Base-by-base conservation (phyloP, 805 yeast species). In the Candida odintsovae region DNA sequence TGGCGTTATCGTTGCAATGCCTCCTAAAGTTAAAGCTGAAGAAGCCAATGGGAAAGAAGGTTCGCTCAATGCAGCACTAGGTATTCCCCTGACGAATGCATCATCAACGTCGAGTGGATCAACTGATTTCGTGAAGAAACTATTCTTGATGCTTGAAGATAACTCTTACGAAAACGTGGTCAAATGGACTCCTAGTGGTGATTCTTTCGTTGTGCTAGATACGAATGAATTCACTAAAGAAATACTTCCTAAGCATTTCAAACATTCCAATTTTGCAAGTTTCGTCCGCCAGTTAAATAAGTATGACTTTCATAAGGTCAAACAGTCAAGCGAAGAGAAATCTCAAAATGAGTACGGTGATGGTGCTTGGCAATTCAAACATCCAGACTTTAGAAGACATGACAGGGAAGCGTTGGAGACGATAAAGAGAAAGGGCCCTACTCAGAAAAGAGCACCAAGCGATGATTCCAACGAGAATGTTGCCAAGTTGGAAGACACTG, bases 241-340 rank as follows among this genome's bases (percentile, higher is more conserved):
- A 43, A 86, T 94, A 13, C 75, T 94, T 42, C 98, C 98, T 15
- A 79, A 82, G 43, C 96, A 92, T 66, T 94, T 94, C 72, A 92
- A 90, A 59, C 99, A 94, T 67, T 80, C 89, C 48, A 94, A 94
- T 68, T 94, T 92, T 68, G 92, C 98, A 33, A 80, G 90, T 56
- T 92, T 92, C 69, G 98, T 92, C 19, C 78, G 99, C 40, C 99
- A 94, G 64, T 73, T 94, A 58, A 94, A 94, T 73, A 94, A 94
- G 67, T 94, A 94, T 62, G 99, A 92, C 66, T 94, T 94, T 71
- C 99, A 94, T 72, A 94, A 94, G 68, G 95, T 94, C 40, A 87
- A 92, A 62, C 73, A 80, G 40, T 71, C 86, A 37, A 77, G 73
- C 48, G 90, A 82, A 54, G 86, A 79, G 50, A 76, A 75, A 56